phyloP scores from a whole-genome alignment of 2,329 filamentous ascomycete species.

The Hansfordia pulvinata region DNA sequence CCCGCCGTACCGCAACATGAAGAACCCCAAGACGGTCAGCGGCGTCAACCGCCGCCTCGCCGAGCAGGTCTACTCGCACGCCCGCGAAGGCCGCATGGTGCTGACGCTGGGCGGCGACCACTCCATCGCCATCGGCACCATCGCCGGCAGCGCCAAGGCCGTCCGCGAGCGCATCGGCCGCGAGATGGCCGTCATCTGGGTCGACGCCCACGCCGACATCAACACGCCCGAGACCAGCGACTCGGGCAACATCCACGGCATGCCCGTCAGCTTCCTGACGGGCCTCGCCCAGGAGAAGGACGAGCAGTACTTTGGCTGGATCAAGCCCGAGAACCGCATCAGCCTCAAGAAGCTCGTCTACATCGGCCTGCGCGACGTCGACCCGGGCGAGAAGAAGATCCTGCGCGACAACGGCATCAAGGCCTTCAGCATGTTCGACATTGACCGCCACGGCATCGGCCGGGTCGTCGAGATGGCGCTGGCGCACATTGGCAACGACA shows the following conservation, averaged over 20 bases:
- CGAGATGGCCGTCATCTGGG: conserved; percentile 95
- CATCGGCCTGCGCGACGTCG: conserved; percentile 88
- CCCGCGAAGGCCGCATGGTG: conserved; percentile 70
- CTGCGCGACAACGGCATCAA: conserved; percentile 80
- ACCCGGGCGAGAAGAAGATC: conserved; percentile 86
- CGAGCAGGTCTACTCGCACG: conserved; percentile 78
- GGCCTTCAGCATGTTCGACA: conserved; percentile 97
- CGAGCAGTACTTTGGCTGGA: conserved; percentile 80
- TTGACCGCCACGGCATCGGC: conserved; percentile 87
- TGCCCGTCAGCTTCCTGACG: conserved; percentile 88
- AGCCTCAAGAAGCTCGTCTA: conserved; percentile 84
- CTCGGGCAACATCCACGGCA: conserved; percentile 93
- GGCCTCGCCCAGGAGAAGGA: conserved; percentile 67
- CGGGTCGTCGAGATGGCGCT: conserved; percentile 97
- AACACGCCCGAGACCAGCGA: conserved; percentile 86
- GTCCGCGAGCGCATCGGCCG: conserved; percentile 67
- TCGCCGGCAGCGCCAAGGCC: conserved; percentile 77
- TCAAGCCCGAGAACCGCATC: conserved; percentile 55
- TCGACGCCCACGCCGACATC: conserved; percentile 95
- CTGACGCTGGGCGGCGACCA: conserved; percentile 94
- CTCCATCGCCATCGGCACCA: conserved; percentile 87
- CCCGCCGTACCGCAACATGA: conserved; percentile 81
- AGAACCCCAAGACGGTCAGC: conserved; percentile 77
- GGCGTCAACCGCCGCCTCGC: conserved; percentile 71
- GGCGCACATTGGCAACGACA: conserved; percentile 85